Evolutionary conservation across 306 rosid genomes (phyloP).

Genomic region (Psophocarpus tetragonolobus): DNA sequence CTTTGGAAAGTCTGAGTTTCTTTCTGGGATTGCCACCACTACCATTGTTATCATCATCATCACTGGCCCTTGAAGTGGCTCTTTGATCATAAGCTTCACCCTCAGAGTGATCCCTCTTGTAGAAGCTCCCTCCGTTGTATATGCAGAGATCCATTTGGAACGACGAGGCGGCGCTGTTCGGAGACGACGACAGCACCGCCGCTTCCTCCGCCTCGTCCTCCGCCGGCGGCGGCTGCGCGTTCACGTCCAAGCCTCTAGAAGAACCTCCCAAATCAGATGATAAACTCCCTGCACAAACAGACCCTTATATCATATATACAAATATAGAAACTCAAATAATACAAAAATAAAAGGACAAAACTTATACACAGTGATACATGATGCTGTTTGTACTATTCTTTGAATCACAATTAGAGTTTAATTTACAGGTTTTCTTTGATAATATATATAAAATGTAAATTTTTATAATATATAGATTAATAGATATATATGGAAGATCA

Average conservation of each 20-base stretch:
- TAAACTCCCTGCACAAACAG: constrained; percentile 47
- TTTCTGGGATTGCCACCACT: constrained; percentile 51
- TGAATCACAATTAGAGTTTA: neutral
- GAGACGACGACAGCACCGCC: constrained; percentile 60
- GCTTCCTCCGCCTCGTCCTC: constrained; percentile 66
- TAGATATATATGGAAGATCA: too few species aligned
- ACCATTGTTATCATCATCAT: constrained; percentile 60
- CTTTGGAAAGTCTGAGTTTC: constrained; percentile 90
- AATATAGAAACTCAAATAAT: neutral
- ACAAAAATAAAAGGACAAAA: neutral
- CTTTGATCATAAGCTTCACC: constrained; percentile 61
- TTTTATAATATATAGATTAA: too few species aligned
- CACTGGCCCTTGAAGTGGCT: constrained; percentile 71
- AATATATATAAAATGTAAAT: neutral
- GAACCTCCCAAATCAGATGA: constrained; percentile 53
- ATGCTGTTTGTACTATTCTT: neutral
- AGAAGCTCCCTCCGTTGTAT: constrained; percentile 36
- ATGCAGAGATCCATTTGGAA: constrained; percentile 78
- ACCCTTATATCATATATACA: neutral
- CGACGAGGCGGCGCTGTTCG: constrained; percentile 76
- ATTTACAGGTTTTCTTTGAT: neutral
- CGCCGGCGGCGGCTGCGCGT: constrained; percentile 37
- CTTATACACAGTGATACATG: neutral
- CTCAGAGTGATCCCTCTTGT: constrained; percentile 54
- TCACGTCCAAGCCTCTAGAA: constrained; percentile 59